Conservation (phyloP, 768 basidiomycete genomes). For the Kwoniella dejecticola region DNA sequence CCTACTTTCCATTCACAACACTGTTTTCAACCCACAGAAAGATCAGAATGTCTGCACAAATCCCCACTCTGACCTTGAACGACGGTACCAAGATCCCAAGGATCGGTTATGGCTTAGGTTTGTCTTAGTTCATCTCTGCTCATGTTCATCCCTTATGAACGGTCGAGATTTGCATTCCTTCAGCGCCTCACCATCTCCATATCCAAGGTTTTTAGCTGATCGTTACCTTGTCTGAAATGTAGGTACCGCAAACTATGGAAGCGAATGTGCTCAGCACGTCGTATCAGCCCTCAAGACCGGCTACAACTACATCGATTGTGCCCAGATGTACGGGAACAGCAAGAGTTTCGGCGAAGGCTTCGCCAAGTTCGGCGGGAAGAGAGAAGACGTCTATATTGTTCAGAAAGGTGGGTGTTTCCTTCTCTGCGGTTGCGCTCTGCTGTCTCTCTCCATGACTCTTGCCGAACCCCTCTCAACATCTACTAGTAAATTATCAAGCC, state of each 20-base stretch:
- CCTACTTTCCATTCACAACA: background rate
- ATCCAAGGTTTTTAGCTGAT: background rate
- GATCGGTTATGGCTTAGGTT: conserved; percentile 38
- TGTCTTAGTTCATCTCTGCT: background rate
- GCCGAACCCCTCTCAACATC: too few relatives aligned
- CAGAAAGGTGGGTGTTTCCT: conserved; percentile 32
- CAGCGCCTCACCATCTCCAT: background rate
- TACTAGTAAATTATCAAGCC: background rate
- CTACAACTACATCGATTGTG: conserved; percentile 48
- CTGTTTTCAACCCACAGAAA: background rate
- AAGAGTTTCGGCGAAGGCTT: conserved; percentile 35
- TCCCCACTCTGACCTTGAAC: conserved; percentile 37
- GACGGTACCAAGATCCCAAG: conserved; percentile 36
- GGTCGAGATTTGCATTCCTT: too few relatives aligned
- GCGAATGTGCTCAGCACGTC: conserved; percentile 15
- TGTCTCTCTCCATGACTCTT: background rate
- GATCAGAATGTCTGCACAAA: conserved; percentile 5
- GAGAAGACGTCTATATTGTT: conserved; percentile 62
- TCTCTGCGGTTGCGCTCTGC: too few relatives aligned
- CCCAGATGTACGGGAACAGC: conserved; percentile 52
- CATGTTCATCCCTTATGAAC: background rate
- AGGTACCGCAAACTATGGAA: conserved; percentile 30
- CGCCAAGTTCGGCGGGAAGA: conserved; percentile 28
- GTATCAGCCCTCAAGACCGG: conserved; percentile 41
- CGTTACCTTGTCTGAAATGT: too few relatives aligned